Base-by-base conservation (phyloP, 345 rosid species). In the Kandelia obovata region DNA sequence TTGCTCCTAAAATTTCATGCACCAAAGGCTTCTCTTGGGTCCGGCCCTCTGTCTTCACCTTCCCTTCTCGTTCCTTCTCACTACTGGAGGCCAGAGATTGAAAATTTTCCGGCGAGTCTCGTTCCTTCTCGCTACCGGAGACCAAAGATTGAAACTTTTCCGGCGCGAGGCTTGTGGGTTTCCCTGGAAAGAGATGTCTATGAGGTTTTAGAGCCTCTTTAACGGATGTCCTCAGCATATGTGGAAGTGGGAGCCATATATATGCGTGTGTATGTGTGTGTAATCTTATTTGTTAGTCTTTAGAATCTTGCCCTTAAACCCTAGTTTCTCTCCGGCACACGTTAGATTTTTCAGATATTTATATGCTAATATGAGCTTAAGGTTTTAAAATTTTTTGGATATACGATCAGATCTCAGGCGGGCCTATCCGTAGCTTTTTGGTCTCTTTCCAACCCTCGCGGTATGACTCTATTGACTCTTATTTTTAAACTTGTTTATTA, bases 331-430 rank as follows among this genome's bases (percentile, higher is more conserved):
- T 8, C 19, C 11, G 16, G 81, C 47, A 2, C 61, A 81, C 57
- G 71, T 68, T 74, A 77, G 75, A 52, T 55, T 23, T 32, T 37
- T 1, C 3, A 6, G 0, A 7, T 37, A 47, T 2, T 28, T 27
- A 19, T 26, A n/a, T n/a, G 67, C 79, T 74, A 74, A 51, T 52
- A 20, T 77, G 73, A 66, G 62, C 71, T 64, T 20, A n/a, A 57
- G 55, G 26, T 43, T 70, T 53, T 25, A 2, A 66, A 35, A 34
- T 7, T 67, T 37, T 31, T 32, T 16, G 53, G 21, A 21, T 21
- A 20, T 23, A 6, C 13, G 37, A 6, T 67, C 7, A n/a, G 35
- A 17, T 56, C 27, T 56, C 19, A 6, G 6, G 17, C 15, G 1
- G 15, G 53, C 7, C 53, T 19, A 2, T 30, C n/a, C 1, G 2